Evolutionary conservation across 2,329 filamentous ascomycete species (phyloP).

Genomic region (Fusarium sp.): DNA sequence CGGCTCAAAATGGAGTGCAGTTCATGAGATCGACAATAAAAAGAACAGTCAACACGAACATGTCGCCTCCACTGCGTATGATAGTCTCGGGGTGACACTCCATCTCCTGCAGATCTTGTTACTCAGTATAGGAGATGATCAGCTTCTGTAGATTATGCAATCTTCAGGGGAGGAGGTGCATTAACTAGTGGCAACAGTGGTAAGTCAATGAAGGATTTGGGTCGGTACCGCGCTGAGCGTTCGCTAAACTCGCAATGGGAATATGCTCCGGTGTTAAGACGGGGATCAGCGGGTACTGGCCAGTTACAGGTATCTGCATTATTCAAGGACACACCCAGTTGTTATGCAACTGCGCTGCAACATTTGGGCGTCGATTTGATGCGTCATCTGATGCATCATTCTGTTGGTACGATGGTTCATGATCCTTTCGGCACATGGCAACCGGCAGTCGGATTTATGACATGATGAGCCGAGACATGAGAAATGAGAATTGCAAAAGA

Average conservation of each 20-base stretch:
- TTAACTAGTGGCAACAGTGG: not conserved
- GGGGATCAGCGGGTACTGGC: not conserved
- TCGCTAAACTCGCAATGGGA: not conserved
- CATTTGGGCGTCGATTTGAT: rapidly evolving
- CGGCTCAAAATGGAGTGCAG: not conserved
- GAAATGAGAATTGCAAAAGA: not conserved
- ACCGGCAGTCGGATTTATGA: not conserved
- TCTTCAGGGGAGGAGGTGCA: not conserved
- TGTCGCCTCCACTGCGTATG: not conserved
- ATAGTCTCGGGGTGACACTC: not conserved
- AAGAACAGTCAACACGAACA: not conserved
- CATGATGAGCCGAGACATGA: not conserved
- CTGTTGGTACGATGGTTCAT: not conserved
- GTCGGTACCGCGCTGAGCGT: not conserved
- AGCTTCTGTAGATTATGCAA: not conserved
- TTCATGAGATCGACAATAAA: not conserved
- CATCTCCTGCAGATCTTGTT: not conserved
- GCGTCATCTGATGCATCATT: not conserved
- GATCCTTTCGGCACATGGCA: not conserved
- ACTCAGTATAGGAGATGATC: not conserved
- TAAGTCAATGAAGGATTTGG: not conserved
- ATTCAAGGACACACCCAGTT: not conserved
- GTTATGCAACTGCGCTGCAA: not conserved
- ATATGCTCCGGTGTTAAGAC: not conserved
- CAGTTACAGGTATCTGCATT: not conserved